phyloP scores from a whole-genome alignment of 2,329 filamentous ascomycete species.

The Aureobasidium vineae region DNA sequence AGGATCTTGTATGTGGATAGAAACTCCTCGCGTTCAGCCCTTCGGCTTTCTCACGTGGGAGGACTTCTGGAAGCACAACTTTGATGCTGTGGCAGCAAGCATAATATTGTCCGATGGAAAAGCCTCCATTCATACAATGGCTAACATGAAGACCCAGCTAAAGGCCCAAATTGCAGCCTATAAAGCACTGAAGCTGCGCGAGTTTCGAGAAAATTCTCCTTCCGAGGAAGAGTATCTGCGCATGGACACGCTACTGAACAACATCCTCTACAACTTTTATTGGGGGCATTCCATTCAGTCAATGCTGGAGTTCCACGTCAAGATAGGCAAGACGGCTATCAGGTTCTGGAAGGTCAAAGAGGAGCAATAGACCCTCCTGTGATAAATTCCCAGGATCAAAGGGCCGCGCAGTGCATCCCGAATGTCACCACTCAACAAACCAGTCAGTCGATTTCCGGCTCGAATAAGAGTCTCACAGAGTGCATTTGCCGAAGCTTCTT shows the following conservation, averaged over 20 bases:
- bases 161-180: background rate
- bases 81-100: background rate
- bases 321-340: background rate
- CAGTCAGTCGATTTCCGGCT: no score
- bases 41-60: no score
- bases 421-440: no score
- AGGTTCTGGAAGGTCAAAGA: background rate
- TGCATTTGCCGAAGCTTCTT: background rate
- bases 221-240: background rate
- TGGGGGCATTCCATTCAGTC: background rate
- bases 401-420: no score
- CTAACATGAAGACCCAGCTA: background rate
- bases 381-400: no score
- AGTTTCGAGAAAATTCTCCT: background rate
- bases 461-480: no score
- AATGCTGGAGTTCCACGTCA: background rate
- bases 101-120: background rate
- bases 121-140: background rate
- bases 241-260: background rate
- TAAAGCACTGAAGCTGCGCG: background rate
- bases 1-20: no score
- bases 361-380: no score
- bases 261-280: background rate
- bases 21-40: no score
- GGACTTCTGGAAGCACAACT: background rate